Percentiles rank a stretch among this genome's conserved stretches.
These are phyloP conservation scores for Fusarium austroafricanum DNA, from an alignment of 2,329 filamentous ascomycete genomes.

Conservation along the genomic window DNA sequence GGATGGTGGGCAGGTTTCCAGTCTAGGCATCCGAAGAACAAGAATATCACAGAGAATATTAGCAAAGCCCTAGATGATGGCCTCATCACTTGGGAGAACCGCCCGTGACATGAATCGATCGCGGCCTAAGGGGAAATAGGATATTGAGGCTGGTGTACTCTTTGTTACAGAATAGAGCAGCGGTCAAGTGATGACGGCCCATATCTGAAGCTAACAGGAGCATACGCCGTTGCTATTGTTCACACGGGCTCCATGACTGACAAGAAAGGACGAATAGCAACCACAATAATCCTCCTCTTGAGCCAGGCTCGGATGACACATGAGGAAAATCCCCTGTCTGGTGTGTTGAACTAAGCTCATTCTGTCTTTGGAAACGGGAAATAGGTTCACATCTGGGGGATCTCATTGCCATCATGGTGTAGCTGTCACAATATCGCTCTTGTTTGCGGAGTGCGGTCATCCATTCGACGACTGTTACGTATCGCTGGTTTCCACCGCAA, in stretches of 20 bases:
- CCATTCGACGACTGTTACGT: conserved; percentile 38
- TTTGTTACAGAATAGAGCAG: conserved; percentile 37
- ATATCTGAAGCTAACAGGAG: conserved; percentile 39
- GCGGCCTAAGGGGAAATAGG: conserved; percentile 35
- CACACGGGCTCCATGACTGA: conserved; percentile 40
- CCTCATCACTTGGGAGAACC: conserved; percentile 42
- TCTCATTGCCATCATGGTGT: conserved; percentile 32
- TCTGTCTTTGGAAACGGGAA: conserved; percentile 28
- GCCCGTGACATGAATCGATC: conserved; percentile 40
- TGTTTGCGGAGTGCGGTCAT: conserved; percentile 21
- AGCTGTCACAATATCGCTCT: conserved; percentile 29
- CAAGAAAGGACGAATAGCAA: conserved; percentile 38
- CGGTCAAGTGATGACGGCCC: conserved; percentile 45
- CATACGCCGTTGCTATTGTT: conserved; percentile 30
- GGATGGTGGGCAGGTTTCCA: conserved; percentile 39
- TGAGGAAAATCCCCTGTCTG: conserved; percentile 39
- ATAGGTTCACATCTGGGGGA: conserved; percentile 38
- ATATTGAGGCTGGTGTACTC: conserved; percentile 15
- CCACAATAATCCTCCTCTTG: conserved; percentile 29
- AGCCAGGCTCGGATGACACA: conserved; percentile 44
- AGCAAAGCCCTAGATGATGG: conserved; percentile 41
- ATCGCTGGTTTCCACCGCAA: conserved; percentile 37
- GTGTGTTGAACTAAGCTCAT: conserved; percentile 30
- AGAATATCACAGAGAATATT: conserved; percentile 35
- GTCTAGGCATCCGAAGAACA: conserved; percentile 33